Base-by-base conservation (phyloP, 2,329 filamentous ascomycete species). In the Bipolaris oryzae region DNA sequence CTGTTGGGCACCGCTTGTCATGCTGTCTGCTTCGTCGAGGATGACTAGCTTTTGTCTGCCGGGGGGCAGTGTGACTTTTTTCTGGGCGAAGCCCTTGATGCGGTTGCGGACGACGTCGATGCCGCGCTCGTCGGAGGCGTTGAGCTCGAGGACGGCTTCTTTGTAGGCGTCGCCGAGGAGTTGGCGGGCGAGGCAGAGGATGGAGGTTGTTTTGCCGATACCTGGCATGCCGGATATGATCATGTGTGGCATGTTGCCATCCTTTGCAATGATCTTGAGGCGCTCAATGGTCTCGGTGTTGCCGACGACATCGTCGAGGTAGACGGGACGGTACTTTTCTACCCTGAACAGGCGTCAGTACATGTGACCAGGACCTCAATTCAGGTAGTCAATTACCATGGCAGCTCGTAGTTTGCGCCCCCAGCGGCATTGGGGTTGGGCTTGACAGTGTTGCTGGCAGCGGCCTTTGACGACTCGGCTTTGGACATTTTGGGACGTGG, bases 171-270 rank as follows among this genome's bases (percentile, higher is more conserved):
- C 90, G 7, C 95, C 95, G 1, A 99, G 83, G 58, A 99, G 80
- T 75, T 98, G 94, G 57, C 94, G 86, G 16, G 95, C 95, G 44
- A 99, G 86, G 74, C 95, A 98, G 59, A 98, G 81, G 53, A 99
- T 89, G 53, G 92, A 96, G 0, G 95, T 98, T 3, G 95, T 99
- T 82, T 99, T 99, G 77, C 95, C 95, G 72, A 98, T 99, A 73
- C 95, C 95, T 18, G 95, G 95, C 92, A 96, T 98, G 58, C 95
- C 95, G n/a, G 92, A 96, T 71, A 99, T 98, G 78, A 99, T 98
- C 72, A 99, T 87, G 79, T 99, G 95, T 2, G 95, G 95, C 93
- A 99, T 97, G 79, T 99, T 99, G 68, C 95, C 95, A 80, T 98
- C 95, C 77, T 93, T 95, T 44, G 95, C 93, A 69, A 99, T 98